Base-by-base conservation (phyloP, 78 protist species). In the Cavenderia fasciculata region DNA sequence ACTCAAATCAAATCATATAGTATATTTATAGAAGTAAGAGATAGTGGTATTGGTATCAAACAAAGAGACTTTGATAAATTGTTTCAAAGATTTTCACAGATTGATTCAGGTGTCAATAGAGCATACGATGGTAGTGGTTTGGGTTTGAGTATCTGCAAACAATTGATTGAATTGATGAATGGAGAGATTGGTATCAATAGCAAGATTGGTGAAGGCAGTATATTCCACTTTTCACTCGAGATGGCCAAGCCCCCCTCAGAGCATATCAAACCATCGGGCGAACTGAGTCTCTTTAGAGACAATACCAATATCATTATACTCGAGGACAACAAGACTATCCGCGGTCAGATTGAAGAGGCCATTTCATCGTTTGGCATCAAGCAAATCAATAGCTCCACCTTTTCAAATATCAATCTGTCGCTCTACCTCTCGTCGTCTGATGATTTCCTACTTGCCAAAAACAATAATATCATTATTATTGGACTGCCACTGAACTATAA, bases 41-140 rank as follows among this genome's bases (percentile, higher is more conserved):
- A 82, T 31, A 33, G 52, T 44, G 89, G 89, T n/a, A 65, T 82
- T 38, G 89, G 89, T 16, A 82, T 82, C 21, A 65, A 82, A 27
- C 66, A 63, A 12, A 44, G 29, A 7, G 89, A 82, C n/a, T 70
- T 70, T 27, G 68, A 31, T 25, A 82, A 82, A 49, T 54, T 82
- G 0, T 82, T 82, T 57, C 89, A 82, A 43, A 41, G 89, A 59
- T 82, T 82, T 21, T 82, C 89, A 34, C 89, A 82, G 40, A 23
- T 82, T 3, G 89, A 82, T 19, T 27, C 43, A 19, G 89, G 89
- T 8, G 59, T 49, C 27, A 71, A 56, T 59, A 41, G 89, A 19
- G 65, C 74, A 18, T 82, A 82, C 33, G 89, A 82, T 49, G 89
- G 89, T 0, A 82, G 62, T 31, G 89, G 89, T 21, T 23, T 82